Base-by-base conservation (phyloP, 2,329 filamentous ascomycete species). In the Aspergillus melleus region DNA sequence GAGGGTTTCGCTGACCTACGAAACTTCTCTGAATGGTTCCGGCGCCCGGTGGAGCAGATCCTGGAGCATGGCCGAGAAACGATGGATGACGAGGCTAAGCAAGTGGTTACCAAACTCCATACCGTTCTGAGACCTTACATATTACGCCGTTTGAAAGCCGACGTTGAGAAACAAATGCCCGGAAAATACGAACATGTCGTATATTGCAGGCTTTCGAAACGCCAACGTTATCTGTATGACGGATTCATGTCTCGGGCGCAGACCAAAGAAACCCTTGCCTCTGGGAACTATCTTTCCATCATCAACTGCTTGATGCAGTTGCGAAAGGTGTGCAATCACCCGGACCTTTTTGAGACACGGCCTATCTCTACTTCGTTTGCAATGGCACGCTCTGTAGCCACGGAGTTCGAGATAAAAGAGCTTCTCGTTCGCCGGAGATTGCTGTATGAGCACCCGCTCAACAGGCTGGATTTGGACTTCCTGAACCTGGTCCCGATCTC, bases 161-260 rank as follows among this genome's bases (percentile, higher is more conserved):
- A 99, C 71, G 95, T 99, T 6, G 96, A 99, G 79, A 97, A 98
- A 79, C 95, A 99, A 74, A 96, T 99, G 91, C 95, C 96, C 0
- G 93, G 87, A 62, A 99, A 99, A 75, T 96, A 96, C 71, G 96
- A 99, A 75, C 93, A 97, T 71, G 92, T 99, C 20, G 91, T 98
- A 64, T 93, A 96, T 70, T 99, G 95, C 75, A 90, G 94, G 49
- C 82, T 99, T 4, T 98, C 94, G 6, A 97, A 98, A 74, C 88
- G 95, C 24, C 95, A 99, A 73, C 88, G 95, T 49, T 95, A 96
- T 76, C 81, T 99, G 9, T 99, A 99, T 70, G 95, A 99, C 76
- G 94, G 94, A 1, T 99, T 98, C 76, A 87, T 99, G 79, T 92
- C 91, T 36, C 88, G 93, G 58, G 89, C 90, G 3, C 92, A 96